Evolutionary conservation across 768 basidiomycete genomes (phyloP), one percentile per base, ranked within the genome.

Genomic region (Cubamyces lactineus): DNA sequence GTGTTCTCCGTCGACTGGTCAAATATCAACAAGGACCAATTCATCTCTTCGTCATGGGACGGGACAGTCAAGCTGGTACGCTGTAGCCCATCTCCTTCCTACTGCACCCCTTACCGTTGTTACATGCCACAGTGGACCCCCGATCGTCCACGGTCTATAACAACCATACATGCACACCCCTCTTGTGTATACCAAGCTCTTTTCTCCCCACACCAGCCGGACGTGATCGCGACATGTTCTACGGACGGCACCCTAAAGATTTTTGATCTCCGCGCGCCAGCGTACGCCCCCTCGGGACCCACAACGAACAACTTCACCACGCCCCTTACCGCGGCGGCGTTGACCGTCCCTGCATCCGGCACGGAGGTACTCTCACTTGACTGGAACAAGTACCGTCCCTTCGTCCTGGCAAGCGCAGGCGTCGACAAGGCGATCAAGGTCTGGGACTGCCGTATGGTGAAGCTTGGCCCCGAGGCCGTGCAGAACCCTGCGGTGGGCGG

Each of bases 1-100:
- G 93, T 95, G 7, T 95, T 92, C 78, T 90, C 89, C 12, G 86
- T 98, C 5, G 93, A 98, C 73, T 98, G 96, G 96, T 94, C 90
- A 64, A 98, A 97, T 75, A 74, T 96, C 63, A 86, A 88, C 68
- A 97, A 96, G 72, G 90, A 94, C 65, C 84, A 84, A 0, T 96
- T 97, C 72, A 84, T 82, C 9, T 94, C 94, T 12, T 84, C 92
- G 24, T 92, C 89, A 13, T 98, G 96, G 96, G 96, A 98, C 70
- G 94, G 93, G 26, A 83, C 81, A 15, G 83, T 96, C 43, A 98
- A 97, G 77, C 69, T 97, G 50, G 96, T 95, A 64, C 49, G 91
- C 80, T 24, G 49, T 24, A n/a, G 34, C 9, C 16, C 28, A 34
- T 21, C 45, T 17, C 42, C 1, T 23, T 40, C n/a, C 43, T 39